Conservation (phyloP, 495 filamentous ascomycete genomes). For the Coniosporium apollinis region DNA sequence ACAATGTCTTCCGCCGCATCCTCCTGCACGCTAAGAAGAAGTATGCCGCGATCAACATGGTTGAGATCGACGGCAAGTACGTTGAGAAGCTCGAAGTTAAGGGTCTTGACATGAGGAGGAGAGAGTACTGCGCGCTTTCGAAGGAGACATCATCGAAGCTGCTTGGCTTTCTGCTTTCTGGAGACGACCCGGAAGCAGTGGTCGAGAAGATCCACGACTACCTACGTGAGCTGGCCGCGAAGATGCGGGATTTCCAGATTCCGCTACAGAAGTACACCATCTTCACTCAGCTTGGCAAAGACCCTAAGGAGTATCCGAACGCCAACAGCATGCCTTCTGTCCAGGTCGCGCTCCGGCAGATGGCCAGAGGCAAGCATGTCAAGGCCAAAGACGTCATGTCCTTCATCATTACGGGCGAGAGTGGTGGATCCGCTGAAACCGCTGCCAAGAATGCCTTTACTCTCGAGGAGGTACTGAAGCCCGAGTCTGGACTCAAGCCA, state of each 20-base stretch:
- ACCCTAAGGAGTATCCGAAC: conserved; percentile 84
- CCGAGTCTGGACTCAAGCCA: conserved; percentile 51
- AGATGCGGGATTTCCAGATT: conserved; percentile 65
- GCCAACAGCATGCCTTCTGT: conserved; percentile 91
- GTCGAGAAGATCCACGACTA: conserved; percentile 86
- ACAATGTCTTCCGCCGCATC: conserved; percentile 89
- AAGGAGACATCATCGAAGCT: conserved; percentile 77
- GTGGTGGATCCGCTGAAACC: conserved; percentile 49
- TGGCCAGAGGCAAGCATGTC: conserved; percentile 71
- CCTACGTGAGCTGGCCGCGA: conserved; percentile 58
- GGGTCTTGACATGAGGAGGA: conserved; percentile 89
- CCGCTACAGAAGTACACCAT: conserved; percentile 83
- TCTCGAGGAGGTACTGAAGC: conserved; percentile 67
- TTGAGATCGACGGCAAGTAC: conserved; percentile 75
- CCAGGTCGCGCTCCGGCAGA: conserved; percentile 78
- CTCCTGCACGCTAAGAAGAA: conserved; percentile 97
- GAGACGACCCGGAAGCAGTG: conserved; percentile 78
- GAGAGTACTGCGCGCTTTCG: conserved; percentile 87
- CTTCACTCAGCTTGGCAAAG: conserved; percentile 91
- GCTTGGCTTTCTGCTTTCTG: conserved; percentile 80
- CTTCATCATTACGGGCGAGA: conserved; percentile 78
- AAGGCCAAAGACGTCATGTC: conserved; percentile 90
- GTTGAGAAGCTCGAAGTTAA: conserved; percentile 95
- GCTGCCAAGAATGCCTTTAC: conserved; percentile 78
- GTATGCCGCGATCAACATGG: conserved; percentile 91